Base-by-base conservation (phyloP, 225 moss, liverwort and hornwort species). In the Antitrichia curtipendula region DNA sequence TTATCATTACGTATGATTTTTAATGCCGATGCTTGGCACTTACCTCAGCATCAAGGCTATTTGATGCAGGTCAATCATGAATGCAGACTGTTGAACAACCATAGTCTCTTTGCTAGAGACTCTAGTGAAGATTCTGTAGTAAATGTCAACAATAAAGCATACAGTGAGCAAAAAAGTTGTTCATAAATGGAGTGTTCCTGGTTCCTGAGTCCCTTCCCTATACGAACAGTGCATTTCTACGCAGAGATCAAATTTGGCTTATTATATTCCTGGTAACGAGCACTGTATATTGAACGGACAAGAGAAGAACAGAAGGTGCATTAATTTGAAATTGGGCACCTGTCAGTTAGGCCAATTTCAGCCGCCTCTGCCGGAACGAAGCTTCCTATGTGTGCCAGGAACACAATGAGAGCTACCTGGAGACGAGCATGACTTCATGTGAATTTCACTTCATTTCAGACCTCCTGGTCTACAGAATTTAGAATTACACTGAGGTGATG, bases 41-140 rank as follows among this genome's bases (percentile, higher is more conserved):
- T 69, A 96, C 98, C 97, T 95, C 69, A 97, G 92, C 97, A 95
- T 96, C 16, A 95, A 89, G 53, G 98, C 94, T 76, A 97, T 99
- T 89, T 99, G 98, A 81, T 96, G 95, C 79, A 99, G 90, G 88
- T 99, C 98, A 93, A 99, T 96, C 98, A 97, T 96, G 87, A 99
- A 99, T 70, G 98, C 90, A 47, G 98, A 99, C 82, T 95, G 94
- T 82, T 96, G 91, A 88, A 97, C 80, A 86, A 90, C 94, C 86
- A 96, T 95, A 32, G 94, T 96, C 89, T 99, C 98, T 88, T 91
- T 96, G 93, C 97, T 95, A 47, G 92, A 90, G 80, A 99, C 86
- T 89, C 98, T 95, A 43, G 96, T 95, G 87, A 99, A 97, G 56
- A 99, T 99, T 82, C 98, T 99, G 95, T 43, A 76, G 50, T 49